A percentile compares a stretch with the other conserved stretches of the same genome.
Conservation (phyloP, 768 basidiomycete species). For the Pleurotus ostreatus region DNA sequence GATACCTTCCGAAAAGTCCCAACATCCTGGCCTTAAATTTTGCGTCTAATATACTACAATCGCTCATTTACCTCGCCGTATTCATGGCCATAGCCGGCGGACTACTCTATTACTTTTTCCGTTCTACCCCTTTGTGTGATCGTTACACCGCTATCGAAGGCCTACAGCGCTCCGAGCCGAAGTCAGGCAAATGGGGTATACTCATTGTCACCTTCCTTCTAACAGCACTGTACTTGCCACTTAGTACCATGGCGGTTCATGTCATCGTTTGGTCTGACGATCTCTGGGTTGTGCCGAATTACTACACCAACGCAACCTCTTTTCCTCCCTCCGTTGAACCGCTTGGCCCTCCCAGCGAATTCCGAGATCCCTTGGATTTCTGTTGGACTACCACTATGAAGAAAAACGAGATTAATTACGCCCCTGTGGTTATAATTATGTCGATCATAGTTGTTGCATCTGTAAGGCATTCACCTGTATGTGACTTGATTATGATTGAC, state of each 20-base stretch:
- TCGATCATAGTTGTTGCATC: slow-evolving; percentile 45
- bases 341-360: slow-evolving; percentile 53
- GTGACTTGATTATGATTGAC: too few species aligned
- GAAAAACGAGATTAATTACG: slow-evolving; percentile 64
- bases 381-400: slow-evolving; percentile 81
- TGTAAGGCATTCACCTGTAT: slow-evolving; percentile 31
- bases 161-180: slow-evolving; percentile 40
- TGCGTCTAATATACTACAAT: slow-evolving; percentile 52
- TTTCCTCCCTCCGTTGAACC: slow-evolving; percentile 45
- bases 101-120: slow-evolving; percentile 57
- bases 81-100: slow-evolving; percentile 51
- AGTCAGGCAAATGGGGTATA: slow-evolving; percentile 45
- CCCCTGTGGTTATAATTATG: slow-evolving; percentile 57
- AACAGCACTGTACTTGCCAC: slow-evolving; percentile 68
- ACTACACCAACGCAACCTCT: slow-evolving; percentile 55
- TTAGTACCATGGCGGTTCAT: slow-evolving; percentile 74
- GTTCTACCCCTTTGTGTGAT: slow-evolving; percentile 43
- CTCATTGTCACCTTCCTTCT: slow-evolving; percentile 63
- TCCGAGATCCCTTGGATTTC: slow-evolving; percentile 62
- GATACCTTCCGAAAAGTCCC: slow-evolving; percentile 38
- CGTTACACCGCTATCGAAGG: slow-evolving; percentile 51
- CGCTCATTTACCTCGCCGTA: slow-evolving; percentile 55
- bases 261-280: slow-evolving; percentile 77
- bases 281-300: slow-evolving; percentile 69
- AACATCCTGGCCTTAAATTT: slow-evolving; percentile 76